These are phyloP conservation scores for Nannochloropsis oceanica DNA, from an alignment of 108 stramenopile genomes.

Conservation along the genomic window DNA sequence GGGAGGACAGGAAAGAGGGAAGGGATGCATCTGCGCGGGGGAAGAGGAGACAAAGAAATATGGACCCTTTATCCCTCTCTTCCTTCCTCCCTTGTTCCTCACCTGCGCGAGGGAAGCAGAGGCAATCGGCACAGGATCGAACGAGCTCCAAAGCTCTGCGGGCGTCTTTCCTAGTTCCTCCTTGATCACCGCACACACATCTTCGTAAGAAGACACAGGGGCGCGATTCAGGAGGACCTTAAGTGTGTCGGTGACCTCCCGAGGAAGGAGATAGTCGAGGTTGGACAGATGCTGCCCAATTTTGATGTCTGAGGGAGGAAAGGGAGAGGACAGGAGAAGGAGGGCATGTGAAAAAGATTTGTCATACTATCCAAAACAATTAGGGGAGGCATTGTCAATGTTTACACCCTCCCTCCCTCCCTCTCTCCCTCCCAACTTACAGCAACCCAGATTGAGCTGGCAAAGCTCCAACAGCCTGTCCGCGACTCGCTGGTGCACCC, in stretches of 20 bases:
- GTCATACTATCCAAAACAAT: no score
- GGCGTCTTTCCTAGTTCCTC: conserved; percentile 60
- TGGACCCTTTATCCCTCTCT: neutral
- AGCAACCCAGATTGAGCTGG: conserved; percentile 62
- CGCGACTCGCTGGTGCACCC: conserved; percentile 22
- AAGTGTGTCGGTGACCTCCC: conserved; percentile 57
- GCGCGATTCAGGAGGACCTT: conserved; percentile 50
- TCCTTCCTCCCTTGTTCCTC: neutral
- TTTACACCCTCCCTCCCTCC: neutral
- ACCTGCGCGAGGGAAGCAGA: conserved; percentile 84
- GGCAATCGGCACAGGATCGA: conserved; percentile 65
- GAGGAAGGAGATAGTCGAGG: conserved; percentile 71
- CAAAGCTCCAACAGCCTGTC: conserved; percentile 52
- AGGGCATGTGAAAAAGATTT: neutral
- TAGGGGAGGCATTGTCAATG: neutral
- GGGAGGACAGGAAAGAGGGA: no score
- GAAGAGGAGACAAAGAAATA: no score
- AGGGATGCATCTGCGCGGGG: no score
- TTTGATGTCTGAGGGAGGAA: conserved; percentile 4
- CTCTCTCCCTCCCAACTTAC: conserved; percentile 49
- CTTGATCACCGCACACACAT: conserved; percentile 41
- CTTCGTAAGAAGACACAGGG: neutral
- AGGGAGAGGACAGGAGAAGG: neutral
- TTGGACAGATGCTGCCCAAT: conserved; percentile 47
- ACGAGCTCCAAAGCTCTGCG: conserved; percentile 57